Conservation (phyloP, 371 early-diverging fungal genomes). For the Mucor circinelloides region DNA sequence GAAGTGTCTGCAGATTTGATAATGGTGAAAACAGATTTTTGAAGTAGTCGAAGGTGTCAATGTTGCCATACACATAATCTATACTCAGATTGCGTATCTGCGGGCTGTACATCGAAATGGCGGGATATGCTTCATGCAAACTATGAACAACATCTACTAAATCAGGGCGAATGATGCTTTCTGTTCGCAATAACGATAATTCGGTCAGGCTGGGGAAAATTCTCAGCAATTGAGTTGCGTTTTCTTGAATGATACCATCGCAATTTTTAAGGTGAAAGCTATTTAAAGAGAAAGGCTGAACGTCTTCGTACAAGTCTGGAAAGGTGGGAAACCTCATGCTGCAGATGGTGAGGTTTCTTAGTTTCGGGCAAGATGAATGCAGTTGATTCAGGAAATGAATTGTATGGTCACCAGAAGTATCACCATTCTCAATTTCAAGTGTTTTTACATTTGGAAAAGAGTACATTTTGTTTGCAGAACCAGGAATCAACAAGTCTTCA, state of each 20-base stretch:
- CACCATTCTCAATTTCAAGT: neutral
- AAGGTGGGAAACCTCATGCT: neutral
- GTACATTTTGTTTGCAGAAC: neutral
- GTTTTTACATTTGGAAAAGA: neutral
- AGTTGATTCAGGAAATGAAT: neutral
- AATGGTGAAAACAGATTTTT: neutral
- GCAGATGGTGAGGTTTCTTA: neutral
- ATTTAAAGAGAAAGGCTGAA: neutral
- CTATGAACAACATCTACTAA: neutral
- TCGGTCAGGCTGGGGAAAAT: neutral
- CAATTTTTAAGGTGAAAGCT: neutral
- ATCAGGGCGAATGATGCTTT: neutral
- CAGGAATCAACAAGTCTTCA: neutral
- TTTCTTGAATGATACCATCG: neutral
- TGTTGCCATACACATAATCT: neutral
- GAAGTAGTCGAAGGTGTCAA: neutral
- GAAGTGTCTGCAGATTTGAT: neutral
- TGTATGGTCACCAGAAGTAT: neutral
- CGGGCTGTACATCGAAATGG: neutral
- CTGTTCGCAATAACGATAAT: neutral
- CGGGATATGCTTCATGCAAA: neutral
- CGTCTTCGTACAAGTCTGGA: neutral
- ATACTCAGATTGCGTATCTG: neutral
- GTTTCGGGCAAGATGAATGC: neutral
- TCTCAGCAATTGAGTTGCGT: neutral